Base-by-base conservation (phyloP, 1,139 yeast species). In the Wickerhamiella pararugosa region DNA sequence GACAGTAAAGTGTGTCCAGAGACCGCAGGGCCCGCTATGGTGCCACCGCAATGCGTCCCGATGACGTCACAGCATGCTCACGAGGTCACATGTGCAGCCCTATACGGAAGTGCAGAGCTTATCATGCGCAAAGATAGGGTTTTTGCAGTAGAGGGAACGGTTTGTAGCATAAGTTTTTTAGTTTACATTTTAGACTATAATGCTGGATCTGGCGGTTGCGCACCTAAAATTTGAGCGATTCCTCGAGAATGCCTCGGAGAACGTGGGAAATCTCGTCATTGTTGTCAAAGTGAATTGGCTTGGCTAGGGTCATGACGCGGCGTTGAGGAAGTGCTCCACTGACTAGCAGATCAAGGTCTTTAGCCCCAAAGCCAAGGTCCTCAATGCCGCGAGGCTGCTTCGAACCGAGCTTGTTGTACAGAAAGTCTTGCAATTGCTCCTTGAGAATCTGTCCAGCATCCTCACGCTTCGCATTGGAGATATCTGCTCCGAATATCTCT, bases 251-350 rank as follows among this genome's bases (percentile, higher is more conserved):
- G 6, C 9, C n/a, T 11, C 26, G 38, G n/a, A 45, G 42, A 5
- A 25, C 37, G 3, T 39, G 37, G 2, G 45, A 29, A 28, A 45
- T 41, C 35, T 40, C 39, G 26, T 34, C 33, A 34, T 45, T 39
- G 21, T 21, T 32, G 28, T 41, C 41, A 30, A 29, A 37, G 34
- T 45, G 48, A 11, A 45, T 39, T 7, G 35, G 37, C 34, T 39
- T 40, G 6, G 44, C 45, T 15, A 45, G 39, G 7, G 42, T 60
- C 42, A 63, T 53, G 25, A 63, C 67, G 27, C 67, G 54, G 28
- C 61, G 56, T 44, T 63, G 67, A 7, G 67, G 67, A 33, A 63
- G 50, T 5, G 67, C 64, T 1, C 67, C 67, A 15, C 59, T 54
- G 7, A 63, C 66, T 11, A 63, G 55, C 10, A 49, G 49, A 10